Percentiles rank a stretch among this genome's conserved stretches.
Conservation (phyloP, 2,329 filamentous ascomycete genomes). For the Colletotrichum tabaci region DNA sequence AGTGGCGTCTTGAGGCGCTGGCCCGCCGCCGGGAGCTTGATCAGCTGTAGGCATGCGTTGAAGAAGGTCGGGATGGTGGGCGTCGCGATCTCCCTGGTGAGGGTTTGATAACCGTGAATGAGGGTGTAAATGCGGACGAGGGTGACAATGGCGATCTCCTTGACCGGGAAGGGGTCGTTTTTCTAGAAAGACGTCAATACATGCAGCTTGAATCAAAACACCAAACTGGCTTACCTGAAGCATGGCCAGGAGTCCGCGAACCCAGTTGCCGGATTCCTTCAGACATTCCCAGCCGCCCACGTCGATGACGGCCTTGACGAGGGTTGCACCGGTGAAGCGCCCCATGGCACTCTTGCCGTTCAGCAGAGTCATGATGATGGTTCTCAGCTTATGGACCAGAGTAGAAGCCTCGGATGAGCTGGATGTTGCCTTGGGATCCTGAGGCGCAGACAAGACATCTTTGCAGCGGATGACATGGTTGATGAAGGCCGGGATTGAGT, state of each 20-base stretch:
- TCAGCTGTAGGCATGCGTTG: conserved; percentile 78
- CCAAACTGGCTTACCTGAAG: conserved; percentile 70
- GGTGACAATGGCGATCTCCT: conserved; percentile 82
- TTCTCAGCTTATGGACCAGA: conserved; percentile 87
- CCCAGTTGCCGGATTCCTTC: conserved; percentile 81
- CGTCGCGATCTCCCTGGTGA: conserved; percentile 90
- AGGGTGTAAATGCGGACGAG: conserved; percentile 88
- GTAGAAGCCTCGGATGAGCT: conserved; percentile 75
- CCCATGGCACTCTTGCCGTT: conserved; percentile 82
- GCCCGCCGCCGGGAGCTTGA: conserved; percentile 61
- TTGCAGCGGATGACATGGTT: conserved; percentile 71
- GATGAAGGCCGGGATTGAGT: conserved; percentile 79
- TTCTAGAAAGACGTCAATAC: conserved; percentile 67
- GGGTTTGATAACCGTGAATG: conserved; percentile 84
- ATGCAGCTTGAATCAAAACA: conserved; percentile 3
- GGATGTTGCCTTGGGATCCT: conserved; percentile 72
- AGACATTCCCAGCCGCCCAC: conserved; percentile 88
- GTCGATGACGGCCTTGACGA: conserved; percentile 87
- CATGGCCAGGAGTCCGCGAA: conserved; percentile 80
- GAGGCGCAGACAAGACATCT: conserved; percentile 73
- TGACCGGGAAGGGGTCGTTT: conserved; percentile 81
- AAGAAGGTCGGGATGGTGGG: conserved; percentile 84
- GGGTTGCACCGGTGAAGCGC: conserved; percentile 81
- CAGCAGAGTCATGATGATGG: conserved; percentile 82
- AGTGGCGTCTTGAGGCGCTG: conserved; percentile 58